These are phyloP conservation scores for Crucibulum laeve DNA, from an alignment of 768 basidiomycete species.

Conservation along the genomic window DNA sequence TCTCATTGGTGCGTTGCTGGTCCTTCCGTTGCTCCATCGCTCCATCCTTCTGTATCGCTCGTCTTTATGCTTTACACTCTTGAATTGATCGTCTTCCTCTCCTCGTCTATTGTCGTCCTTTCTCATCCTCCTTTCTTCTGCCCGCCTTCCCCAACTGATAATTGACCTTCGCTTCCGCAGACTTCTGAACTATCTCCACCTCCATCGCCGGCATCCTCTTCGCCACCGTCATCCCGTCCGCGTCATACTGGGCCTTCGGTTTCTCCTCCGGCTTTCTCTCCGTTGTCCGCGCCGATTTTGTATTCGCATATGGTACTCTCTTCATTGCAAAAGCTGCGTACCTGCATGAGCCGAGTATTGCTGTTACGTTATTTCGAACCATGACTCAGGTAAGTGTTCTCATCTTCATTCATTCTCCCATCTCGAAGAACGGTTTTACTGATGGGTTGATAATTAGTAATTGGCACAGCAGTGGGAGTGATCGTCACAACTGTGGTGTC, in stretches of 20 bases:
- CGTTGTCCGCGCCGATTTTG: slow-evolving; percentile 77
- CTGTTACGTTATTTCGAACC: slow-evolving; percentile 74
- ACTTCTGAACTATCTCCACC: slow-evolving; percentile 55
- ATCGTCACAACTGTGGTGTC: slow-evolving; percentile 72
- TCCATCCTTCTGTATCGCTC: too few species aligned
- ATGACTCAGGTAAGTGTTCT: slow-evolving; percentile 55
- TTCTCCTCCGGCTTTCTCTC: slow-evolving; percentile 64
- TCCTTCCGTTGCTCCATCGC: too few species aligned
- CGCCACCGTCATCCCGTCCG: slow-evolving; percentile 54
- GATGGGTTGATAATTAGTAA: slow-evolving; percentile 25
- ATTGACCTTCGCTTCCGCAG: too few species aligned
- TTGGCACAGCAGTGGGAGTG: slow-evolving; percentile 68
- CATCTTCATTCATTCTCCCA: neutral
- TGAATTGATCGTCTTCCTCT: too few species aligned
- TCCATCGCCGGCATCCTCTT: slow-evolving; percentile 57
- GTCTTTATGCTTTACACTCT: too few species aligned
- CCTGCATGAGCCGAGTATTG: slow-evolving; percentile 70
- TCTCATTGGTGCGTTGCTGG: slow-evolving; percentile 45
- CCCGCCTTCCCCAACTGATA: too few species aligned
- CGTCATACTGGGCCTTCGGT: slow-evolving; percentile 70
- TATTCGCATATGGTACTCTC: slow-evolving; percentile 67
- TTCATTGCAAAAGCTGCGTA: slow-evolving; percentile 67
- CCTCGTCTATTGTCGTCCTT: too few species aligned
- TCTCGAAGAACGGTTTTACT: neutral
- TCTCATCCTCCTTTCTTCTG: too few species aligned